Evolutionary conservation across 2,329 filamentous ascomycete species (phyloP).

Genomic region (Niveomyces coronatus): DNA sequence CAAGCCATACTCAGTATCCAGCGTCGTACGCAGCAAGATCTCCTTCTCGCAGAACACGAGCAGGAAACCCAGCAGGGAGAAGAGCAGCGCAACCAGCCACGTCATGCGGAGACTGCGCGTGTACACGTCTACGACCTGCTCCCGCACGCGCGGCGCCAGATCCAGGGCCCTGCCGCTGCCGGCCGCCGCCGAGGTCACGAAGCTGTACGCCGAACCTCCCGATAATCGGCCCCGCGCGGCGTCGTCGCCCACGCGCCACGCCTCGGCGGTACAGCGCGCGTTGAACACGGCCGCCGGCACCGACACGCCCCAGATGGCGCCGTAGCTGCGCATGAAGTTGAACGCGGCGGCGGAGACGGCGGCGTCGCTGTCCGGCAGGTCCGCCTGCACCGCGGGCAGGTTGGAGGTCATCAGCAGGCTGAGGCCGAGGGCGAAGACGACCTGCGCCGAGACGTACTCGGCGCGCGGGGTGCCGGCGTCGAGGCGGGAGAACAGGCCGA

Average conservation of each 20-base stretch:
- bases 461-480: neutral
- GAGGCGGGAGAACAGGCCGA: conserved; percentile 26
- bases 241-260: neutral
- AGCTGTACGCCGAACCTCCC: too few relatives aligned
- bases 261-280: conserved; percentile 9
- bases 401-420: conserved; percentile 33
- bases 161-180: too few relatives aligned
- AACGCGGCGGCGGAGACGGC: conserved; percentile 27
- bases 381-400: conserved; percentile 32
- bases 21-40: conserved; percentile 11
- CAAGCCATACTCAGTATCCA: conserved; percentile 19
- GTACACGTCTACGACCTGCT: too few relatives aligned
- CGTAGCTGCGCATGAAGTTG: conserved; percentile 33
- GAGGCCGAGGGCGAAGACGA: conserved; percentile 28
- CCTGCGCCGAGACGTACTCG: conserved; percentile 23
- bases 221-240: conserved; percentile 10
- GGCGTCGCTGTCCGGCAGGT: conserved; percentile 23
- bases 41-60: neutral
- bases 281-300: conserved; percentile 33
- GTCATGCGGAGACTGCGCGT: neutral
- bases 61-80: neutral
- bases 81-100: neutral
- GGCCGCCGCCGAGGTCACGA: conserved; percentile 18
- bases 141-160: too few relatives aligned
- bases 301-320: conserved; percentile 33